Base-by-base conservation (phyloP, 306 rosid species). In the Quercus agrifolia region DNA sequence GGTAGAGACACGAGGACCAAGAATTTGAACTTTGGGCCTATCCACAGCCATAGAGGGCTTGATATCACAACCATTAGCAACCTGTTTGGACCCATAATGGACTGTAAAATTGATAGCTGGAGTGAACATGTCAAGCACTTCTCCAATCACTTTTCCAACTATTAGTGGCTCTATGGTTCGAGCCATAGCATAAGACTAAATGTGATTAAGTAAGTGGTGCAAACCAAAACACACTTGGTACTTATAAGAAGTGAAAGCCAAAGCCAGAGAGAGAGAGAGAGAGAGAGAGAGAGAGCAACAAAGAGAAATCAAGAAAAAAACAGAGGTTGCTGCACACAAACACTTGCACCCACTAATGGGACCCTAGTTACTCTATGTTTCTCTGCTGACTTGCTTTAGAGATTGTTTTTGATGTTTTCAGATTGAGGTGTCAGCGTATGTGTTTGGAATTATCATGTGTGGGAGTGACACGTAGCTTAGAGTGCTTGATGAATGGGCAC, bases 131-230 rank as follows among this genome's bases (percentile, higher is more conserved):
- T 78, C 86, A 19, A 83, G 35, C 28, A 78, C 86, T 33, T 83
- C 86, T 33, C 86, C 86, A 63, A 83, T 78, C 61, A 78, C 83
- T 78, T 57, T 83, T 21, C 80, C 83, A 21, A 83, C 86, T 8
- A 78, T 82, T 2, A 78, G 80, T n/a, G 86, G 80, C 55, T 83
- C 86, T 30, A 78, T 62, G 3, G 80, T 74, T 61, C 83, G 76
- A 4, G 79, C 80, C 86, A 78, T 74, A 10, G 21, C 5, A 11
- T 17, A 4, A 44, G 25, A 27, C 30, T 54, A 27, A 23, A 28
- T 14, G 30, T 58, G 30, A 9, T 58, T 23, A 27, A 3, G 23
- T 49, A 13, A 3, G 54, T 49, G 54, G 5, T 49, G 14, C 13
- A 12, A 49, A 12, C 54, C 17, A 12, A 12, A 49, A 49, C 54